phyloP scores from a whole-genome alignment of 768 basidiomycete species.

The Amanita jacksonii region DNA sequence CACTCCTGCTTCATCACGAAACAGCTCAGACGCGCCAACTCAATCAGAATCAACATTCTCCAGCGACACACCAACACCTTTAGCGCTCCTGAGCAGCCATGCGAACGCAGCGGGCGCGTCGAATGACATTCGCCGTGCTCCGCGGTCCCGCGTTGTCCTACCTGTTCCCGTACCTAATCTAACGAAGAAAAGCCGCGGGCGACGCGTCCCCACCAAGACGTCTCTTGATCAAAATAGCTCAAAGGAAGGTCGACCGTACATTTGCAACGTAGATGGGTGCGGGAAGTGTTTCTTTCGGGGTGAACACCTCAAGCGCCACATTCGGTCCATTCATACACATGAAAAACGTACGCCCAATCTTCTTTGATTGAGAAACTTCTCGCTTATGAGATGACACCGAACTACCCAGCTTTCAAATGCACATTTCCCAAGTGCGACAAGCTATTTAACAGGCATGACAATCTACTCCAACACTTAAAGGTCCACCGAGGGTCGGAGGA shows the following conservation, averaged over 20 bases:
- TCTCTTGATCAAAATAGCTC: conserved; percentile 8
- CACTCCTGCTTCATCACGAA: not conserved
- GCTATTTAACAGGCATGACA: conserved; percentile 71
- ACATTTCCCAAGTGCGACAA: conserved; percentile 59
- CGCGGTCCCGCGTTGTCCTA: conserved; percentile 43
- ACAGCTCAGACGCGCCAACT: not conserved
- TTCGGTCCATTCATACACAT: conserved; percentile 65
- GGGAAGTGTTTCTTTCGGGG: conserved; percentile 66
- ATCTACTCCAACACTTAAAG: conserved; percentile 69
- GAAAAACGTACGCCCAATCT: conserved; percentile 60
- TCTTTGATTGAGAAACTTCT: conserved; percentile 3
- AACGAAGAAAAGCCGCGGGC: conserved; percentile 73
- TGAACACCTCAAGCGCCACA: conserved; percentile 71
- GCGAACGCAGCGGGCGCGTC: conserved; percentile 10
- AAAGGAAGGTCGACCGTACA: conserved; percentile 30
- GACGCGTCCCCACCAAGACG: conserved; percentile 55
- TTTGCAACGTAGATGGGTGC: conserved; percentile 61
- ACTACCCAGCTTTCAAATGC: conserved; percentile 57
- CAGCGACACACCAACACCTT: conserved; percentile 5
- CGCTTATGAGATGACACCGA: conserved; percentile 12
- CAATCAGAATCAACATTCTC: conserved; percentile 1
- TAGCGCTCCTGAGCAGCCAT: conserved; percentile 11
- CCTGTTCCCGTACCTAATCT: conserved; percentile 69
- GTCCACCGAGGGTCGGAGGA: conserved; percentile 41
- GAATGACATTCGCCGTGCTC: conserved; percentile 28